Evolutionary conservation across 2,329 filamentous ascomycete species (phyloP), one percentile per base, ranked within the genome.

Genomic region (Trichophyton equinum): DNA sequence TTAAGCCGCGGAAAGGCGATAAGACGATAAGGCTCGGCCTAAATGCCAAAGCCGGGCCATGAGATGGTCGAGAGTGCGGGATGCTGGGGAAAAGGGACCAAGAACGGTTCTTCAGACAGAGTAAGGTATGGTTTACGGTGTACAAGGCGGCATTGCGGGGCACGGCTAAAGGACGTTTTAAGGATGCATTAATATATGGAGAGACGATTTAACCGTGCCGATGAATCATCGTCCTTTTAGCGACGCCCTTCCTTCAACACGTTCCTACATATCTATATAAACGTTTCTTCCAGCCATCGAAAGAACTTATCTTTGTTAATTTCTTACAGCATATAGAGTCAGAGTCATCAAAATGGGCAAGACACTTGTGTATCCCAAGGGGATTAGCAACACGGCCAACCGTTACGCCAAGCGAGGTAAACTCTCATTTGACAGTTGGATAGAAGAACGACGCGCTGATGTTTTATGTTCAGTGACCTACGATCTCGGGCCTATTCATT

Each of bases 401-500:
- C 81, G 87, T 27, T 82, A 86, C 67, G 82, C 82, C 66, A 77
- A 82, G 63, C 78, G 83, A 75, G 86, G 85, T 85, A 74, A 66
- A n/a, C 20, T 27, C 8, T 44, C 42, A 53, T 27, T 4, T 44
- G 33, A 53, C 11, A 5, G 27, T 33, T 30, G 49, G 33, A 53
- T 15, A 53, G 2, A 53, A 53, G 15, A 51, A 13, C 8, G 44
- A 13, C 11, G 47, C n/a, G 44, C 62, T 64, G 58, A 67, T 64
- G 47, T 49, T 49, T 61, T 62, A 56, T 33, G 11, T 27, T 20
- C 61, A 90, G 87, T 82, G 57, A 80, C 80, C 58, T 95, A 95
- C 70, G 84, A 89, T 61, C 80, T 87, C 58, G 78, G 83, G 56
- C 82, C 84, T 6, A 89, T 95, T 69, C 88, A 95, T 72, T 71